Conservation (phyloP, 345 rosid genomes). For the Eucalyptus marginata region DNA sequence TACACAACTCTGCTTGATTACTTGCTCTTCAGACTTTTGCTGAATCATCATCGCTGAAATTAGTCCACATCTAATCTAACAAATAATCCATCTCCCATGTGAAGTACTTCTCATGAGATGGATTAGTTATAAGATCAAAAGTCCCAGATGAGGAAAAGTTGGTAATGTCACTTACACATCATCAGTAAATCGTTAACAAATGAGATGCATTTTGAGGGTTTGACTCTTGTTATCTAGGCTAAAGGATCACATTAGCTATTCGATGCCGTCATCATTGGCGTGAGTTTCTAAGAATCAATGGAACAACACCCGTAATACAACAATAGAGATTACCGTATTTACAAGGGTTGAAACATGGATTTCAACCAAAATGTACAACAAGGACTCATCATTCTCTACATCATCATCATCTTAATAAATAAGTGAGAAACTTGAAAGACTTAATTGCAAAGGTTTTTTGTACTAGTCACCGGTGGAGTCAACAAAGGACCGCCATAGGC, state of each 20-base stretch:
- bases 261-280: background rate
- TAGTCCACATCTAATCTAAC: background rate
- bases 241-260: background rate
- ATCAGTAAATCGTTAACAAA: background rate
- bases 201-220: accelerated
- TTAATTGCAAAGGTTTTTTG: background rate
- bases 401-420: no score
- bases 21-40: background rate
- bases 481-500: background rate
- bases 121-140: background rate
- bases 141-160: background rate
- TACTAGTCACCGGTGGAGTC: background rate
- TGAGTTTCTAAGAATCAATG: background rate
- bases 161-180: background rate
- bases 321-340: no score
- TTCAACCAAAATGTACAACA: no score
- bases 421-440: background rate
- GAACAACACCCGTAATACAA: background rate
- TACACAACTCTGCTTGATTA: no score
- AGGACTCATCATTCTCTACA: no score
- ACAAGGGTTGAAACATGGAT: background rate
- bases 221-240: background rate
- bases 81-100: background rate
- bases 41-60: background rate
- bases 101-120: background rate